Percentiles rank a stretch among this genome's conserved stretches.
These are phyloP conservation scores for Hamigera avellanea DNA, from an alignment of 495 filamentous ascomycete genomes.

Conservation along the genomic window DNA sequence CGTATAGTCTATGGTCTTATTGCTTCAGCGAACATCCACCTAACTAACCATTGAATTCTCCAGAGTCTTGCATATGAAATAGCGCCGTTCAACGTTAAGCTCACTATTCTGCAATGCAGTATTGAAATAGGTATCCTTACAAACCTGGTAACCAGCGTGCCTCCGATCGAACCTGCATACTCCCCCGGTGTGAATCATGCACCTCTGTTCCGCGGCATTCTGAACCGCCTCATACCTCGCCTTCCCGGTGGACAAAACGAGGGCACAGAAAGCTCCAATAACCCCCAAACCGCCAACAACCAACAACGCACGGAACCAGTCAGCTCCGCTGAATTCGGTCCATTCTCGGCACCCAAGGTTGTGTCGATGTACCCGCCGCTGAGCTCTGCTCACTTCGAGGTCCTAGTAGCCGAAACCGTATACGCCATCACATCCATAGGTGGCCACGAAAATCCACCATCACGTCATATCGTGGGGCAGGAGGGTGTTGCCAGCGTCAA, in stretches of 20 bases:
- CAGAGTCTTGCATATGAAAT: conserved; percentile 90
- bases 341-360: conserved; percentile 41
- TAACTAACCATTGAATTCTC: not conserved
- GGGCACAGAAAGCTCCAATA: conserved; percentile 5
- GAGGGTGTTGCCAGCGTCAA: conserved; percentile 84
- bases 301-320: conserved; percentile 14
- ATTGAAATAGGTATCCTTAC: conserved; percentile 75
- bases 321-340: conserved; percentile 26
- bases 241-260: conserved; percentile 18
- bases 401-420: conserved; percentile 78
- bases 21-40: not conserved
- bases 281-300: conserved; percentile 9
- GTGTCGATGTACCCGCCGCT: conserved; percentile 62
- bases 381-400: conserved; percentile 47
- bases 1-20: conserved; percentile 1
- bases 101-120: conserved; percentile 87
- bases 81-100: conserved; percentile 92
- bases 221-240: conserved; percentile 57
- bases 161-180: conserved; percentile 61
- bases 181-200: conserved; percentile 62
- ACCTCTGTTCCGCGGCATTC: conserved; percentile 67
- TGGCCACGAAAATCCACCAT: conserved; percentile 91
- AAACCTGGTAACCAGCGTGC: conserved; percentile 73
- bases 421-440: conserved; percentile 83
- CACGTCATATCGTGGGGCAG: conserved; percentile 84